These are phyloP conservation scores for Limonium bicolor DNA, from an alignment of 148 eudicot species.

Conservation along the genomic window DNA sequence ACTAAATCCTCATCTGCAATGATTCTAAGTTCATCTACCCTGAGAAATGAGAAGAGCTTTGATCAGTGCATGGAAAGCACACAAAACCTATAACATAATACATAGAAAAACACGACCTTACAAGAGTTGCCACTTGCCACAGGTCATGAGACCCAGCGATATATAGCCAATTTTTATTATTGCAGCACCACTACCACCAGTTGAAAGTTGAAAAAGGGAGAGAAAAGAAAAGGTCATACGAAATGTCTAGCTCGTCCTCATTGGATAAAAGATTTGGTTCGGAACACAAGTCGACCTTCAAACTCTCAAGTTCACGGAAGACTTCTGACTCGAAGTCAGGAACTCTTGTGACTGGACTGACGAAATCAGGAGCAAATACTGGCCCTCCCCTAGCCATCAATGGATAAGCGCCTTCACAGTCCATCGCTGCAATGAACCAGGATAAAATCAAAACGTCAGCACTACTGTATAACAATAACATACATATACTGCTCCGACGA, in stretches of 20 bases:
- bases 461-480: too few relatives aligned
- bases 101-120: neutral
- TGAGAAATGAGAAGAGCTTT: slow-evolving; percentile 6
- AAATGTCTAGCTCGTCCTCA: slow-evolving; percentile 48
- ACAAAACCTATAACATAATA: neutral
- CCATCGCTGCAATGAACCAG: too few relatives aligned
- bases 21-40: slow-evolving; percentile 73
- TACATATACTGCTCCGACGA: too few relatives aligned
- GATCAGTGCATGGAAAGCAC: neutral
- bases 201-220: neutral
- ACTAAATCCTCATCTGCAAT: slow-evolving; percentile 70
- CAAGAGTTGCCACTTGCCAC: too few relatives aligned
- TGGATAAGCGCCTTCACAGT: slow-evolving; percentile 15
- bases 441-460: too few relatives aligned
- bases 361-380: slow-evolving; percentile 43
- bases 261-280: slow-evolving; percentile 7
- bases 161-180: neutral
- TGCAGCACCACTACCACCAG: neutral
- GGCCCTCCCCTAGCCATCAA: slow-evolving; percentile 81
- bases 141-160: too few relatives aligned
- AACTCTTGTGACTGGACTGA: slow-evolving; percentile 41
- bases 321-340: slow-evolving; percentile 28
- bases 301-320: slow-evolving; percentile 29
- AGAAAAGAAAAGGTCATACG: slow-evolving; percentile 18
- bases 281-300: slow-evolving; percentile 30